Evolutionary conservation across 495 filamentous ascomycete genomes (phyloP), one percentile per base, ranked within the genome.

Genomic region (Trichoderma asperelloides): DNA sequence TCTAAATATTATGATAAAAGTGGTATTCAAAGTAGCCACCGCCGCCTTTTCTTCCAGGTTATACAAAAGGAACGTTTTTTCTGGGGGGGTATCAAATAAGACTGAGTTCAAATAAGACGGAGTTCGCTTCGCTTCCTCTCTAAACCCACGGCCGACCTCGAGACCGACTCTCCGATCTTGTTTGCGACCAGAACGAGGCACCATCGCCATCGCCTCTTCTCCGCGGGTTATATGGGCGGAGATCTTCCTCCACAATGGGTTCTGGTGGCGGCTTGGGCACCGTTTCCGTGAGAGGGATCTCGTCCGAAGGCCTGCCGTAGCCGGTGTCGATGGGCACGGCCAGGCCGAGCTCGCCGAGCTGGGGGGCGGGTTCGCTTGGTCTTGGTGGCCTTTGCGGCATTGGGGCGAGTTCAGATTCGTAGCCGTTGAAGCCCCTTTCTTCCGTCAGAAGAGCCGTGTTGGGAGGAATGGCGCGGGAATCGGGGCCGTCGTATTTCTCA

Each of bases 331-430:
- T 11, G 9, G 55, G 55, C 55, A 60, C 55, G 23, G 55, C 55
- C 3, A 60, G 55, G 55, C 55, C 55, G 15, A 60, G 8, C 9
- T 60, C 55, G 55, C 55, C 55, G 55, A 60, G 55, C 55, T 60
- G 55, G 6, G 55, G 55, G 9, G 55, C 23, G 27, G 55, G 23
- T 25, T 60, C 23, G 55, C 55, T 60, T 23, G 55, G 55, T 60
- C 55, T 27, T 18, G 8, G 55, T 2, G 55, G 55, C 27, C 55
- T 27, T 30, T 13, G 55, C 25, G 23, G 23, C 0, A 60, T 27
- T 18, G 8, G 55, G 23, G 23, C 27, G 55, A 60, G 55, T 30
- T 60, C 55, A 25, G 55, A 18, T 2, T 30, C 55, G 2, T 60
- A 18, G 8, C 15, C 23, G 55, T 30, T 23, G 25, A 27, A 15